Base-by-base conservation (phyloP, 192 early-diverging fungal species). In the Backusella macrospora region DNA sequence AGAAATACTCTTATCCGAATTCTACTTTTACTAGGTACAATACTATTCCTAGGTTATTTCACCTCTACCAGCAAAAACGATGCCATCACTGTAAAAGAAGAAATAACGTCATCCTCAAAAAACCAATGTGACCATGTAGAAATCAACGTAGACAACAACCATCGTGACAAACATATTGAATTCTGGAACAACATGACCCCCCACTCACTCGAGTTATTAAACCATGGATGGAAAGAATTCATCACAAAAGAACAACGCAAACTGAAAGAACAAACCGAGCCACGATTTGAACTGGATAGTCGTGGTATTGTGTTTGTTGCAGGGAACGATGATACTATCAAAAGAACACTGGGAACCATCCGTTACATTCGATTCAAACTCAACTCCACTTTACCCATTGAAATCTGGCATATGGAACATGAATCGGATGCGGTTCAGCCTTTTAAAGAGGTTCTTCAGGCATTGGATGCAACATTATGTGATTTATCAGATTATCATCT, bases 381-480 rank as follows among this genome's bases (percentile, higher is more conserved):
- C 43, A 43, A 66, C 10, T 80, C 74, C 23, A 62, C 45, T 5
- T 55, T 80, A 26, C 74, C 74, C 12, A 63, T 73, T 10, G 78
- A 80, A 73, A 67, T 80, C 4, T 80, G 78, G 78, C 78, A 80
- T 34, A 21, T 80, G 29, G 10, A 42, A 37, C 70, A 80, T 49
- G 78, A 80, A 65, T 23, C 14, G 14, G 44, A 68, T 2, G 6
- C 44, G 4, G 67, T 43, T 1, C 43, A 18, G 23, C 64, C 70
- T 5, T 63, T 45, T 39, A 13, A 42, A n/a, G 18, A n/a, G 1
- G 37, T 42, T n/a, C n/a, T 69, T 10, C 6, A 26, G 9, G 29
- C 49, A 38, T 26, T 80, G 8, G 43, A 65, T n/a, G 74, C 68
- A 7, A 23, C 16, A 8, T 18, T 65, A 5, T 71, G 74, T 21